A percentile compares a stretch with the other conserved stretches of the same genome.
Conservation (phyloP, 768 basidiomycete species). For the Piloderma croceum region DNA sequence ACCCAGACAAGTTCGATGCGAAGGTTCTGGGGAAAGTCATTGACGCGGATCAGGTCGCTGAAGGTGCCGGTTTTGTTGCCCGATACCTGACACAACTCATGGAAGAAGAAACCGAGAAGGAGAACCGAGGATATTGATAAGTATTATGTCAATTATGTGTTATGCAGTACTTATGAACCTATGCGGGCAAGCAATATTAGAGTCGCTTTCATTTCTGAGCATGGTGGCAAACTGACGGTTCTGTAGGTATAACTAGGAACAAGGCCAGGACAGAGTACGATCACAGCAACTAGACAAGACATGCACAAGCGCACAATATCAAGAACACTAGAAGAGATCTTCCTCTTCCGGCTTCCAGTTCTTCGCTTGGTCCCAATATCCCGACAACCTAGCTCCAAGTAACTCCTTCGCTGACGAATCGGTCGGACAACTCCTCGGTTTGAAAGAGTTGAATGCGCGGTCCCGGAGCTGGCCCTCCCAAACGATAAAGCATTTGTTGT, state of each 20-base stretch:
- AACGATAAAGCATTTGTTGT: slow-evolving; percentile 84
- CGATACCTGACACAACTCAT: slow-evolving; percentile 30
- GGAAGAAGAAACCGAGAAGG: slow-evolving; percentile 10
- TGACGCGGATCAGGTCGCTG: slow-evolving; percentile 21
- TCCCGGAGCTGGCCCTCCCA: slow-evolving; percentile 93
- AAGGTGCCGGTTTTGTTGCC: slow-evolving; percentile 28
- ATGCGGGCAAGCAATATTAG: too few species aligned
- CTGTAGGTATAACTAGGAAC: too few species aligned
- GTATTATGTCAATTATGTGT: too few species aligned
- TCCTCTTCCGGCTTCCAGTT: slow-evolving; percentile 83
- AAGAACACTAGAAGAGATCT: slow-evolving; percentile 48
- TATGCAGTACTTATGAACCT: too few species aligned
- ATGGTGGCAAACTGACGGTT: too few species aligned
- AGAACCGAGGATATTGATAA: too few species aligned
- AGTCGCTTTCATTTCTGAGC: too few species aligned
- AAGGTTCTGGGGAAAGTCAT: slow-evolving; percentile 25
- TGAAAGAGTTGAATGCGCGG: slow-evolving; percentile 73
- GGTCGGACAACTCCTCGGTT: slow-evolving; percentile 74
- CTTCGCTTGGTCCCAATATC: slow-evolving; percentile 95
- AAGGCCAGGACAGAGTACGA: too few species aligned
- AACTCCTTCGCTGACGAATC: slow-evolving; percentile 83
- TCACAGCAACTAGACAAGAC: too few species aligned
- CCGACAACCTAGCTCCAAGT: slow-evolving; percentile 77
- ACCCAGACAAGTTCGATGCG: slow-evolving; percentile 41
- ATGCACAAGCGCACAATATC: too few species aligned